Conservation (phyloP, 2,329 filamentous ascomycete genomes). For the Aureobasidium vineae region DNA sequence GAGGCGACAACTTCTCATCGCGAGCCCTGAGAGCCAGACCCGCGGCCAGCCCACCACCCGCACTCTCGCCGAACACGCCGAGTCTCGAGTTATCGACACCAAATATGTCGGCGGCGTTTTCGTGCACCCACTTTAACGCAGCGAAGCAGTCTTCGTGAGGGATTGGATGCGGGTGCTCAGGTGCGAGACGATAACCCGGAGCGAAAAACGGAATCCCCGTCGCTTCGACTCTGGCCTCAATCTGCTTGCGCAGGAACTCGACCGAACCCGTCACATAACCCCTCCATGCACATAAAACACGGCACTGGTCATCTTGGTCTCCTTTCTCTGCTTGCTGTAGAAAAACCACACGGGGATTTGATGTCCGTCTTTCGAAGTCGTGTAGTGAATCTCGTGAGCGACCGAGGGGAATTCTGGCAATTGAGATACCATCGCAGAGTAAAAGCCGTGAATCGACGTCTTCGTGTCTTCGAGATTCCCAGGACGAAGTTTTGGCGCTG, state of each 20-base stretch:
- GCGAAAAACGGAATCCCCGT: constrained; percentile 41
- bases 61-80: constrained; percentile 46
- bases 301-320: constrained; percentile 30
- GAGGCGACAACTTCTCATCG: constrained; percentile 28
- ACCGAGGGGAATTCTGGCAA: constrained; percentile 27
- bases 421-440: constrained; percentile 19
- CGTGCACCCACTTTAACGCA: constrained; percentile 41
- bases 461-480: constrained; percentile 30
- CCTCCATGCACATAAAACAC: constrained; percentile 46
- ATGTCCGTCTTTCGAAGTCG: constrained; percentile 26
- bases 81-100: constrained; percentile 44
- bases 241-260: constrained; percentile 31
- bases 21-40: constrained; percentile 32
- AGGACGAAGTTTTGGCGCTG: constrained; percentile 17
- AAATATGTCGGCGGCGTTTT: constrained; percentile 42
- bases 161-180: constrained; percentile 31
- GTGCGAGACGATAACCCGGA: constrained; percentile 42
- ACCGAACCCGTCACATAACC: constrained; percentile 40
- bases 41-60: constrained; percentile 37
- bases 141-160: constrained; percentile 34
- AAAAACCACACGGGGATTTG: constrained; percentile 31
- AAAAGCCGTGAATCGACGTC: constrained; percentile 24
- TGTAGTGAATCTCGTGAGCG: constrained; percentile 29
- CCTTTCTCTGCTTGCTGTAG: constrained; percentile 25
- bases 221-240: constrained; percentile 34